These are phyloP conservation scores for Aurinia saxatilis DNA, from an alignment of 345 rosid species.

Conservation along the genomic window DNA sequence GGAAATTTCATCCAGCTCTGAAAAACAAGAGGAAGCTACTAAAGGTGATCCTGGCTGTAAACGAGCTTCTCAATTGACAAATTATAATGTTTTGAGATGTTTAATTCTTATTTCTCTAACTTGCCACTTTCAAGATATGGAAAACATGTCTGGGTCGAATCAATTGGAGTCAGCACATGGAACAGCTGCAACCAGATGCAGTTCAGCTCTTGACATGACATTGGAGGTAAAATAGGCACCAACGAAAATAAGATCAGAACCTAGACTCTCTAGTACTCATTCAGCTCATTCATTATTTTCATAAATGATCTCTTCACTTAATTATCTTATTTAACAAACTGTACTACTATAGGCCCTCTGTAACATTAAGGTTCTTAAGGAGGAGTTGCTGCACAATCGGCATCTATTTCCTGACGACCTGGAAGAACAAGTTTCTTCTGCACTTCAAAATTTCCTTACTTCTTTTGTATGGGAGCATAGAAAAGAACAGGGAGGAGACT, in stretches of 20 bases:
- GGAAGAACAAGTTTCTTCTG: conserved; percentile 2
- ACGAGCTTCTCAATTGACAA: neutral
- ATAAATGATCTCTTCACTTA: neutral
- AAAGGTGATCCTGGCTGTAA: neutral
- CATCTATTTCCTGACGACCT: neutral
- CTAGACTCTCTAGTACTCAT: neutral
- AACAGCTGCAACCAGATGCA: neutral
- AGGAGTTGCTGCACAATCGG: neutral
- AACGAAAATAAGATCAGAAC: neutral
- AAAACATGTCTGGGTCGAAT: neutral
- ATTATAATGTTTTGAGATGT: neutral
- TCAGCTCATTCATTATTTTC: neutral
- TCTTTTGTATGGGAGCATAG: neutral
- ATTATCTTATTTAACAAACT: neutral
- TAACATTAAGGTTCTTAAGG: conserved; percentile 3
- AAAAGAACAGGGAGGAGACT: conserved; percentile 7
- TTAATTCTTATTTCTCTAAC: neutral
- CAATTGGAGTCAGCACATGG: neutral
- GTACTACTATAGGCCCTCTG: conserved; percentile 8
- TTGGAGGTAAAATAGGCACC: conserved; percentile 8
- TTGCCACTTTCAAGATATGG: conserved; percentile 4
- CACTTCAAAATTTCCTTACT: neutral
- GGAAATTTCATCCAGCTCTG: neutral
- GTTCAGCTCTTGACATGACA: conserved; percentile 2
- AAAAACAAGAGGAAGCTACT: conserved; percentile 1